Evolutionary conservation across 2,329 filamentous ascomycete species (phyloP), one percentile per base, ranked within the genome.

Genomic region (Colletotrichum sublineola): DNA sequence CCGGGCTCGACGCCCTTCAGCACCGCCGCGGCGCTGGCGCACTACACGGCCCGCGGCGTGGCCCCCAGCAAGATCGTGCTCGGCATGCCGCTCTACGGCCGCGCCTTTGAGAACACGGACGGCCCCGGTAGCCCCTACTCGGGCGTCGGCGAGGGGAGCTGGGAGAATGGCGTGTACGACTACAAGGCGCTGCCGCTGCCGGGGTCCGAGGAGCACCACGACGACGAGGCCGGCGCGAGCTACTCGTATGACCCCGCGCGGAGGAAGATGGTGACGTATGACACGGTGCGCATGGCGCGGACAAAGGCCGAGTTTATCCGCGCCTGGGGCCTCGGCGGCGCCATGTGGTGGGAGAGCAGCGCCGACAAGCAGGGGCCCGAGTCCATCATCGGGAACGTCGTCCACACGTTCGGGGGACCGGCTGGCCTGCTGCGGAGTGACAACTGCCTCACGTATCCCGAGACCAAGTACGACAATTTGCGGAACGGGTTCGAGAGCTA

Each of bases 301-400:
- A 80, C 83, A 75, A 98, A 98, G 85, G 90, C 91, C 1, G 83
- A 88, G 14, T 97, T 91, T 80, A 89, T 98, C 78, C 88, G 86
- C 78, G 80, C 88, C 29, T 84, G 87, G 56, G 86, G 89, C 0
- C 87, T 98, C 0, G 95, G 95, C 1, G 96, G 96, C 24, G 94
- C 89, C n/a, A 98, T 98, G 95, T 98, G 94, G 94, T 97, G 95
- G 95, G 95, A 98, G 84, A 94, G 90, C 77, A 96, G 92, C 77
- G 91, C 89, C 1, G 96, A 98, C 80, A 91, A 91, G 78, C 79
- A 82, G 3, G 91, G 90, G 0, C 84, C 86, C 0, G 82, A 87
- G 65, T 96, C 93, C 76, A 80, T 98, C 78, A 94, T 95, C 67
- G 83, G 81, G 8, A 91, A 87, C 18, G 90, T 92, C 20, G 89